Evolutionary conservation across 176 grass and related monocot species (phyloP), one percentile per base, ranked within the genome.

Genomic region (Chrysopogon serrulatus): DNA sequence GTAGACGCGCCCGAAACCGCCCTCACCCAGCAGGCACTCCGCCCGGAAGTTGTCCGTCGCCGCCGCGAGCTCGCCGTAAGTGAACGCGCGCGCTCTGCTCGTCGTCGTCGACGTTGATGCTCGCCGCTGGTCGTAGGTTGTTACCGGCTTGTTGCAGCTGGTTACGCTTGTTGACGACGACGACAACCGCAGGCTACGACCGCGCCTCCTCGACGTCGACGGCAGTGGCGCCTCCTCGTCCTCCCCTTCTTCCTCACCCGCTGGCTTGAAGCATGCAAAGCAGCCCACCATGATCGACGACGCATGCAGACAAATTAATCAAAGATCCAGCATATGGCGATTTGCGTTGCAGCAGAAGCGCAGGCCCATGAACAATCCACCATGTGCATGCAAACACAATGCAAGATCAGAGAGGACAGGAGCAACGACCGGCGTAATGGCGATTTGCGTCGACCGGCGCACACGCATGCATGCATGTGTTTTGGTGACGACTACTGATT

Each of bases 241-340:
- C 10, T 27, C 70, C 21, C 77, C 62, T 34, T 49, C 71, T 10
- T 86, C 41, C 41, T 73, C 77, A 28, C 42, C 83, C 57, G 60
- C 68, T 12, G 65, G 77, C 84, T 73, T 86, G 85, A 86, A 86
- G 70, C 85, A 86, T 42, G 85, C 44, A 39, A 86, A 86, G 77
- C 84, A 86, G 57, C 84, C 72, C 76, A 84, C 73, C 71, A 80
- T 80, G 62, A 49, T 34, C 44, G 3, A 30, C 23, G 19, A 56
- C 53, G 19, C 53, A 56, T n/a, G 23, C 53, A 24, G 53, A 1
- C 69, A 37, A 19, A 54, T 54, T 23, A 54, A 54, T 54, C 51
- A 54, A 54, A 54, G 51, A 54, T 8, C 40, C 40, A 41, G 36
- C 36, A n/a, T n/a, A n/a, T n/a, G n/a, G n/a, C n/a, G n/a, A n/a